Conservation (phyloP, 1,284 basidiomycete genomes). For the Leucoagaricus sp. region DNA sequence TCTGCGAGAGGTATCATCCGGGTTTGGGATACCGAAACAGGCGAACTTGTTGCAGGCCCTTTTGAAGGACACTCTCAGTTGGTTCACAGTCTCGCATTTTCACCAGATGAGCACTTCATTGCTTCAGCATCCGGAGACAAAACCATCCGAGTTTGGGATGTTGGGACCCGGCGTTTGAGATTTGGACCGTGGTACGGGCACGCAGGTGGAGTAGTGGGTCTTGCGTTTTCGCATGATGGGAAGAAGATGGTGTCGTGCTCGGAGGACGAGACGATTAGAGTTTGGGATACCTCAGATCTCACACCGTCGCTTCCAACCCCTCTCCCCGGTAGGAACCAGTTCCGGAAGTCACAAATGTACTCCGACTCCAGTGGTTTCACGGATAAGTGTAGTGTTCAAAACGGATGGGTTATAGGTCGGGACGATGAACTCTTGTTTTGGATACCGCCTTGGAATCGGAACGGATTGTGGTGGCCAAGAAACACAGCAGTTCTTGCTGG, state of each 20-base stretch:
- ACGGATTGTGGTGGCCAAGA: conserved; percentile 24
- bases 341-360: too few species aligned
- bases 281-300: conserved; percentile 21
- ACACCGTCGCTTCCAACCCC: conserved; percentile 4
- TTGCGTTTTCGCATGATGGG: conserved; percentile 22
- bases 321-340: conserved; percentile 7
- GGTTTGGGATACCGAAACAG: conserved; percentile 17
- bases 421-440: conserved; percentile 19
- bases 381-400: conserved; percentile 20
- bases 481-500: conserved; percentile 21
- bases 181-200: conserved; percentile 23
- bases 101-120: conserved; percentile 18
- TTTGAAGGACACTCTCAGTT: conserved; percentile 9
- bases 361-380: conserved; percentile 1
- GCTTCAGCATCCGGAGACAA: conserved; percentile 24
- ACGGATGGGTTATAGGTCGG: conserved; percentile 22
- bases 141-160: conserved; percentile 26
- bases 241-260: conserved; percentile 22
- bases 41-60: conserved; percentile 13
- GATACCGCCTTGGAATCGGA: conserved; percentile 23
- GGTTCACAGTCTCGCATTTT: conserved; percentile 17
- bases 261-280: conserved; percentile 19
- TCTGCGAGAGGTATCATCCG: conserved; percentile 8
- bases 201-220: conserved; percentile 10
- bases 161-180: conserved; percentile 15